Evolutionary conservation across 331 rosid genomes (phyloP).

Genomic region (Telfairia occidentalis): DNA sequence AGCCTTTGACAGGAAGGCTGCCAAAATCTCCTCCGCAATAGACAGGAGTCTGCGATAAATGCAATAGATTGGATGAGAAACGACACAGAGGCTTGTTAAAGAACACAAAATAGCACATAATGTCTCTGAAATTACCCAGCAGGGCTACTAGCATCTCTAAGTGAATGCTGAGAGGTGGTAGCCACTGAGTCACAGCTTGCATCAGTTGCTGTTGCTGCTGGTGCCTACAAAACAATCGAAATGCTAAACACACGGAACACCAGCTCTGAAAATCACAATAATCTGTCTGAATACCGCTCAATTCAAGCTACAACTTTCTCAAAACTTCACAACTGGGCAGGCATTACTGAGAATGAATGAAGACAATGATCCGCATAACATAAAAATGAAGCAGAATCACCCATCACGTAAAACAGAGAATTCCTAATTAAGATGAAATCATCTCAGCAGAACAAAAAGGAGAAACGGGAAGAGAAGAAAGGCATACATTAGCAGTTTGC

Average conservation of each 20-base stretch:
- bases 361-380: not conserved
- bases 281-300: not conserved
- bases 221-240: conserved; percentile 33
- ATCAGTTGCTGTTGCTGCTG: conserved; percentile 75
- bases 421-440: not conserved
- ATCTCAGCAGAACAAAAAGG: not conserved
- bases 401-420: not conserved
- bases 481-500: conserved; percentile 51
- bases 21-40: conserved; percentile 93
- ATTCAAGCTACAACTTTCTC: not conserved
- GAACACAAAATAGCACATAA: conserved; percentile 5
- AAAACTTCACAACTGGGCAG: not conserved
- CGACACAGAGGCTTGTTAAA: not conserved
- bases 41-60: conserved; percentile 69
- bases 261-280: not conserved
- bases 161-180: conserved; percentile 67
- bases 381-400: not conserved
- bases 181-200: conserved; percentile 85
- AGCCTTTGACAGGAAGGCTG: conserved; percentile 99
- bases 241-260: not conserved
- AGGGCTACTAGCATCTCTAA: conserved; percentile 87
- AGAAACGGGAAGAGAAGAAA: not conserved
- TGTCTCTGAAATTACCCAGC: conserved; percentile 58
- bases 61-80: conserved; percentile 5
- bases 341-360: not conserved